phyloP scores from a whole-genome alignment of 306 rosid genomes.

The Hippophae gyantsensis region DNA sequence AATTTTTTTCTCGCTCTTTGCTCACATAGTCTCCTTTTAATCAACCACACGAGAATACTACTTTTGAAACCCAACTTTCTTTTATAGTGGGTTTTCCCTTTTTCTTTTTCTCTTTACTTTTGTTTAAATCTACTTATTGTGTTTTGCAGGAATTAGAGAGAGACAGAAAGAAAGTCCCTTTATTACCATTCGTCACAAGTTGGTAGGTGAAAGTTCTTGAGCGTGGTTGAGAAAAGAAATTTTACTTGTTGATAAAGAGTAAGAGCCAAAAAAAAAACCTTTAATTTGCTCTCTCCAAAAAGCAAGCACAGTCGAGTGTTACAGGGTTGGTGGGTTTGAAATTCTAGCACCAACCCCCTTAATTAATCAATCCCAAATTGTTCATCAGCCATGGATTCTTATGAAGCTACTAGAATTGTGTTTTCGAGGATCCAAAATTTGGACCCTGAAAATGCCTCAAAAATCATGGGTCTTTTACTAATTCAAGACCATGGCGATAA shows the following conservation, averaged over 20 bases:
- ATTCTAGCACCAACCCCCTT: constrained; percentile 20
- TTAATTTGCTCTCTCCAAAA: constrained; percentile 1
- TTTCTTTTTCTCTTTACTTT: constrained; percentile 16
- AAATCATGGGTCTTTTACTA: constrained; percentile 87
- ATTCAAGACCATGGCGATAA: constrained; percentile 95
- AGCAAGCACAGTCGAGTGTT: background rate
- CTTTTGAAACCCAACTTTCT: constrained; percentile 43
- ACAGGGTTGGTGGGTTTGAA: constrained; percentile 32
- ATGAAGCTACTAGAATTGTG: constrained; percentile 83
- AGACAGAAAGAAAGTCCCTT: constrained; percentile 29
- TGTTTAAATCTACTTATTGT: constrained; percentile 29
- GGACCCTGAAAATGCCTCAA: constrained; percentile 97
- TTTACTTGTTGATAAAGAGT: constrained; percentile 40
- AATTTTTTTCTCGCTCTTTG: constrained; percentile 7
- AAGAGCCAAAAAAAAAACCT: constrained; percentile 3
- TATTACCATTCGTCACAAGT: constrained; percentile 39
- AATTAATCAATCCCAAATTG: background rate
- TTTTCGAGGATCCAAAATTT: constrained; percentile 77
- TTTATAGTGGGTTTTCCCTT: background rate
- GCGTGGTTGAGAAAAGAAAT: constrained; percentile 73
- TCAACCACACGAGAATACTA: constrained; percentile 81
- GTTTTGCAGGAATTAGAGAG: constrained; percentile 76
- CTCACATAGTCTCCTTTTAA: constrained; percentile 28
- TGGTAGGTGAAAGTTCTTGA: constrained; percentile 55
- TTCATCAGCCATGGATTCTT: constrained; percentile 58